phyloP scores from a whole-genome alignment of 2,329 filamentous ascomycete genomes.

The Cladosporium oxysporum region DNA sequence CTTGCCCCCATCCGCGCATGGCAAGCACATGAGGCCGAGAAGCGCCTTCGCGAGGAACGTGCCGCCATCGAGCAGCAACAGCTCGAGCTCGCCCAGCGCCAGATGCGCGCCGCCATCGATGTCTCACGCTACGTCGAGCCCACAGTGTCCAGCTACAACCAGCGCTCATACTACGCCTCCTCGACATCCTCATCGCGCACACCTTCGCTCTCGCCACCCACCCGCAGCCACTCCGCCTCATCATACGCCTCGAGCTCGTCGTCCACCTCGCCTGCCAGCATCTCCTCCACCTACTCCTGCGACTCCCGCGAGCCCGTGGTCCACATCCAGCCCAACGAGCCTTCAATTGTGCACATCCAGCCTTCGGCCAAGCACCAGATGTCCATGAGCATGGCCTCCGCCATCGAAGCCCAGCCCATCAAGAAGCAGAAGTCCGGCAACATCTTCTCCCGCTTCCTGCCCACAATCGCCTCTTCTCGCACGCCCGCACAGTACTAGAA shows the following conservation, averaged over 20 bases:
- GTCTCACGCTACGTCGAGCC: conserved; percentile 40
- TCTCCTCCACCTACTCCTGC: conserved; percentile 38
- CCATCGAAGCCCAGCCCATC: conserved; percentile 34
- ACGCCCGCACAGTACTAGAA: conserved; percentile 15
- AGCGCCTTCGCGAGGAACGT: conserved; percentile 48
- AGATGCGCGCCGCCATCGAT: conserved; percentile 25
- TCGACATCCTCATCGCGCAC: conserved; percentile 47
- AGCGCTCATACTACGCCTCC: conserved; percentile 33
- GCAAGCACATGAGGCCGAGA: conserved; percentile 56
- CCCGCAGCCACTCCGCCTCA: conserved; percentile 40
- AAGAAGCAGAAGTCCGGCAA: conserved; percentile 41
- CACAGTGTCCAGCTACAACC: conserved; percentile 32
- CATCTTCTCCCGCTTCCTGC: conserved; percentile 42
- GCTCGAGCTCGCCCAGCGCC: conserved; percentile 43
- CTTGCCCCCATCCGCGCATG: conserved; percentile 75
- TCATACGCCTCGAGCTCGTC: conserved; percentile 39
- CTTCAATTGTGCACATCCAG: conserved; percentile 48
- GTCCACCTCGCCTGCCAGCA: conserved; percentile 37
- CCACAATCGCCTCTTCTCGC: conserved; percentile 29
- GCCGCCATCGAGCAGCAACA: conserved; percentile 37
- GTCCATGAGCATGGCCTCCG: conserved; percentile 29
- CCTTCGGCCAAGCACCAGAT: conserved; percentile 32
- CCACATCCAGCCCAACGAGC: conserved; percentile 40
- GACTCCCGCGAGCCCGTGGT: conserved; percentile 32
- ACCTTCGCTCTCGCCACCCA: conserved; percentile 52